These are phyloP conservation scores for Citrus inodora DNA, from an alignment of 345 rosid genomes.

Conservation along the genomic window DNA sequence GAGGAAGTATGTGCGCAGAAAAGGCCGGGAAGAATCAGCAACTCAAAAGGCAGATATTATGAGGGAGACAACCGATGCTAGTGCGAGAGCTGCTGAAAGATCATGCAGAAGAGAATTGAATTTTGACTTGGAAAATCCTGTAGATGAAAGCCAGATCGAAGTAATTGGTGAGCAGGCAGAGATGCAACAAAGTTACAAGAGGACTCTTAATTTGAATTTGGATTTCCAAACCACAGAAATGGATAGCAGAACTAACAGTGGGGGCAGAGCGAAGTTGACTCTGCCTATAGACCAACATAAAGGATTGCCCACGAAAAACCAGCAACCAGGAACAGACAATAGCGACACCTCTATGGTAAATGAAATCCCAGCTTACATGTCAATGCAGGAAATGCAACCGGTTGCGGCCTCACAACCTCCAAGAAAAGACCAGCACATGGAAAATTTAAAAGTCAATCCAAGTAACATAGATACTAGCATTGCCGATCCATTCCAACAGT, in stretches of 20 bases:
- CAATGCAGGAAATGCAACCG: constrained; percentile 15
- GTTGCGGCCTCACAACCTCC: not conserved
- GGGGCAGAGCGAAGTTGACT: constrained; percentile 19
- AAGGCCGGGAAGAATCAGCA: constrained; percentile 37
- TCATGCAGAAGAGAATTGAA: constrained; percentile 55
- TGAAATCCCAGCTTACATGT: constrained; percentile 17
- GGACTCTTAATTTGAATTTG: constrained; percentile 13
- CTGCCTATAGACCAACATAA: constrained; percentile 32
- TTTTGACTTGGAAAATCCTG: constrained; percentile 48
- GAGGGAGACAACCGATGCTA: constrained; percentile 13
- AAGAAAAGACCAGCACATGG: constrained; percentile 12
- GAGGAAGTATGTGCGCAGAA: constrained; percentile 35
- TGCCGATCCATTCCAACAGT: not conserved
- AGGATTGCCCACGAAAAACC: constrained; percentile 20
- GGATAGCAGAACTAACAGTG: constrained; percentile 13
- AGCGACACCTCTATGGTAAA: constrained; percentile 22
- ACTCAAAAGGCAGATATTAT: constrained; percentile 25
- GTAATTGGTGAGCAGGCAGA: constrained; percentile 24
- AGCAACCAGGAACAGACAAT: constrained; percentile 28
- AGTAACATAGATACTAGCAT: constrained; percentile 1
- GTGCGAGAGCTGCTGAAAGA: constrained; percentile 23
- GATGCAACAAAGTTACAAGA: constrained; percentile 11
- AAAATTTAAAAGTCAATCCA: constrained; percentile 13
- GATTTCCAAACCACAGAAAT: constrained; percentile 25
- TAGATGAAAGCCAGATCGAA: constrained; percentile 14